Conservation (phyloP, 108 stramenopile species). For the Heterococcus sp. region DNA sequence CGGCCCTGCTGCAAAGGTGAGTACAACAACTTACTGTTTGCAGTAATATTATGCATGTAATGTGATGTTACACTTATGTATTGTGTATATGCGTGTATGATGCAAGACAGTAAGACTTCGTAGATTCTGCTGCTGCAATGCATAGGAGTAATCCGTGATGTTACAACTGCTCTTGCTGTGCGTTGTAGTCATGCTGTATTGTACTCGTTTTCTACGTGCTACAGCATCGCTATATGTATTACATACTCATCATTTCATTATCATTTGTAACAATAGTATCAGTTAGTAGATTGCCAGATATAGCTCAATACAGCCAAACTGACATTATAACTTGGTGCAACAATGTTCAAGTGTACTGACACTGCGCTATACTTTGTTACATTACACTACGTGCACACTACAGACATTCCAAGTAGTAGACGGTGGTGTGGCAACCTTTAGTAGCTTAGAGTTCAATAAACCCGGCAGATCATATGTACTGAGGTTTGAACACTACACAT, state of each 20-base stretch:
- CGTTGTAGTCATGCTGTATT: too few relatives aligned
- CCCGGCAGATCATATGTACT: neutral
- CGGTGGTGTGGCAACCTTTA: neutral
- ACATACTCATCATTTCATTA: too few relatives aligned
- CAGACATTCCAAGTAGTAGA: neutral
- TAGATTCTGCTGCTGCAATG: too few relatives aligned
- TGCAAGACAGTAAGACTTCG: neutral
- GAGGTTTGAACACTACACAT: neutral
- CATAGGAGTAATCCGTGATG: too few relatives aligned
- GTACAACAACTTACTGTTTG: neutral
- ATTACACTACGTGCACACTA: neutral
- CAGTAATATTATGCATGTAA: neutral
- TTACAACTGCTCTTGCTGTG: too few relatives aligned
- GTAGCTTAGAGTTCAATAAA: neutral
- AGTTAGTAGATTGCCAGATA: too few relatives aligned
- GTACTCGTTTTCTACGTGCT: too few relatives aligned
- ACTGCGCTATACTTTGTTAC: neutral
- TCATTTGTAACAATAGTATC: too few relatives aligned
- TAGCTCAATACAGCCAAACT: too few relatives aligned
- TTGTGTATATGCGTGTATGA: neutral
- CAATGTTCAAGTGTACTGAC: too few relatives aligned
- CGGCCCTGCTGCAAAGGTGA: neutral
- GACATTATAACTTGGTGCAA: too few relatives aligned
- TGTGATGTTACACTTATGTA: neutral
- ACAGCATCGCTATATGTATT: too few relatives aligned